A percentile compares a stretch with the other conserved stretches of the same genome.
These are phyloP conservation scores for Solanum aculeatissimum DNA, from an alignment of 305 asterid genomes.

Conservation along the genomic window DNA sequence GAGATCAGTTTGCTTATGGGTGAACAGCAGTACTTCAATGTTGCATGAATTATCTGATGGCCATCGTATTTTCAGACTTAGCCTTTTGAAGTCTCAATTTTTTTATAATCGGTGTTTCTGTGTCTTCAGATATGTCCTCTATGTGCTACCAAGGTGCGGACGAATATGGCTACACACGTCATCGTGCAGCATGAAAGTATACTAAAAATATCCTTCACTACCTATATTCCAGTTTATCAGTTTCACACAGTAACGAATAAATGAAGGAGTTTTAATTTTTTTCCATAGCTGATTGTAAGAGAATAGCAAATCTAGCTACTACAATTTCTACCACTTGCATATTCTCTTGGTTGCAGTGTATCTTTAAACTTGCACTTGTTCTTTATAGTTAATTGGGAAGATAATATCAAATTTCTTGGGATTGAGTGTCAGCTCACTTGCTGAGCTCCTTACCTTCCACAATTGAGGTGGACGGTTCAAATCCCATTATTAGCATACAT, in stretches of 20 bases:
- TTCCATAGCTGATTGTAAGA: not conserved
- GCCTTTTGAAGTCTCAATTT: not conserved
- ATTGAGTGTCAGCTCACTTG: not conserved
- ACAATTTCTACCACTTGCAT: not conserved
- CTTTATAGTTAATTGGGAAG: not conserved
- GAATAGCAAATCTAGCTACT: not conserved
- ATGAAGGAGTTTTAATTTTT: not conserved
- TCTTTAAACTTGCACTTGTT: not conserved
- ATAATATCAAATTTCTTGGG: not conserved
- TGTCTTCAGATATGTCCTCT: slow-evolving; percentile 85
- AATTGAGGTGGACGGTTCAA: not conserved
- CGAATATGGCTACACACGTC: slow-evolving; percentile 80
- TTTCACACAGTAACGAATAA: not conserved
- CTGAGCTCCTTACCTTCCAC: not conserved
- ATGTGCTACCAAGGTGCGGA: slow-evolving; percentile 56
- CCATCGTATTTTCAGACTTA: not conserved
- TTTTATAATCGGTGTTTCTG: slow-evolving; percentile 4
- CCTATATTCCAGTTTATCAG: not conserved
- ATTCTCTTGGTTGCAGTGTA: not conserved
- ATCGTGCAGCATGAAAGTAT: slow-evolving; percentile 66
- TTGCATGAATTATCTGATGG: not conserved
- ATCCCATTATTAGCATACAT: not conserved
- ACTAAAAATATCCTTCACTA: slow-evolving; percentile 75
- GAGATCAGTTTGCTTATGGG: not conserved
- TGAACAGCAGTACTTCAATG: not conserved